phyloP scores from a whole-genome alignment of 257 asterid genomes.

The Solanum sitiens region DNA sequence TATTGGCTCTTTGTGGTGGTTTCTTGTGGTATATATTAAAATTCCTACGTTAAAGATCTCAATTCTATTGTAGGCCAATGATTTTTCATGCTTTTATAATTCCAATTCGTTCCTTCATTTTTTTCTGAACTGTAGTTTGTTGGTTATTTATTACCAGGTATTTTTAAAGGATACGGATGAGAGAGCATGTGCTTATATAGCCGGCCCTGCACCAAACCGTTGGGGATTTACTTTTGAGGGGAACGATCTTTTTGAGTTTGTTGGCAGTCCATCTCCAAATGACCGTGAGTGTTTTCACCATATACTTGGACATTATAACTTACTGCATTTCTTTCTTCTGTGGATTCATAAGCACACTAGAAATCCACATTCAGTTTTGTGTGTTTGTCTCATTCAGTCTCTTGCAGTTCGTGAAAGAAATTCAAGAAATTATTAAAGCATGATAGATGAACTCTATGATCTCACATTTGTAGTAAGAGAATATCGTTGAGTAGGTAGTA shows the following conservation, averaged over 20 bases:
- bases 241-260: slow-evolving; percentile 55
- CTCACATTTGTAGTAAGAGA: not conserved
- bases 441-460: not conserved
- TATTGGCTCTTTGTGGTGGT: not conserved
- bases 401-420: not conserved
- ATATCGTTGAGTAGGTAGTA: not conserved
- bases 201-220: slow-evolving; percentile 99
- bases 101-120: not conserved
- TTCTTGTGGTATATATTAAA: not conserved
- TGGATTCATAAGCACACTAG: not conserved
- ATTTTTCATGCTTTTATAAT: not conserved
- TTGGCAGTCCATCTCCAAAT: slow-evolving; percentile 21
- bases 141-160: slow-evolving; percentile 46
- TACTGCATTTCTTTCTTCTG: not conserved
- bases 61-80: not conserved
- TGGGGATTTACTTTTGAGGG: slow-evolving; percentile 95
- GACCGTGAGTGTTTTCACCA: slow-evolving; percentile 40
- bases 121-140: not conserved
- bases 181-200: slow-evolving; percentile 99
- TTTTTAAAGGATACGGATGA: slow-evolving; percentile 96
- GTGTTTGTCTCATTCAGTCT: not conserved
- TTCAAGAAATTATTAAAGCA: not conserved
- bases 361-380: not conserved
- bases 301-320: not conserved
- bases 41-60: not conserved